Conservation (phyloP, 2,329 filamentous ascomycete genomes). For the Botrytis hyacinthi region DNA sequence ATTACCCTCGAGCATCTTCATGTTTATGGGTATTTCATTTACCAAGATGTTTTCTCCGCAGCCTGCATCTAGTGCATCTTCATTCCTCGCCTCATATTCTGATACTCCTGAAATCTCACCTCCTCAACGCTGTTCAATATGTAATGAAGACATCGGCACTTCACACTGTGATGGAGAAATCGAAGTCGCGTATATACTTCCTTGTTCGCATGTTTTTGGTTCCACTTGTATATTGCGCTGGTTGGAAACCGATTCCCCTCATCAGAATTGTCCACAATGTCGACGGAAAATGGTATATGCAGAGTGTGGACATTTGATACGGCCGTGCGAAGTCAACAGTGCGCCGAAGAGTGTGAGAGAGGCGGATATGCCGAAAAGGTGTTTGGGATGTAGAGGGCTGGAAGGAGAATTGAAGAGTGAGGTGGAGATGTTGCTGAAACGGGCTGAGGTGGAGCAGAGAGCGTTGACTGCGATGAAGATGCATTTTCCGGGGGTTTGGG, state of each 20-base stretch:
- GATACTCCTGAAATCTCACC: background rate
- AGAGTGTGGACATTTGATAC: constrained; percentile 31
- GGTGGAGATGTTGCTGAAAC: constrained; percentile 21
- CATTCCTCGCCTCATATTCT: background rate
- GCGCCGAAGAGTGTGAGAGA: constrained; percentile 23
- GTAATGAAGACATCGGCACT: constrained; percentile 22
- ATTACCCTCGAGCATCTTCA: background rate
- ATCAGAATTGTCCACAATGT: constrained; percentile 34
- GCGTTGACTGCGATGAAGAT: constrained; percentile 25
- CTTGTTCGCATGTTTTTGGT: constrained; percentile 35
- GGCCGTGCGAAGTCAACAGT: constrained; percentile 18
- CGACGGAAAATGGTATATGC: constrained; percentile 32
- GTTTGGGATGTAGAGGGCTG: constrained; percentile 29
- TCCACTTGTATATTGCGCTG: constrained; percentile 33
- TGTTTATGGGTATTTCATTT: background rate
- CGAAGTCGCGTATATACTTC: constrained; percentile 29
- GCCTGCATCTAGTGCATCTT: background rate
- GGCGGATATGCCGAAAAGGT: constrained; percentile 30
- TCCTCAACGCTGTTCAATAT: constrained; percentile 28
- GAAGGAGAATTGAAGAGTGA: constrained; percentile 21
- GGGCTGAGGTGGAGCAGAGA: constrained; percentile 22
- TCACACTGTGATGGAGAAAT: constrained; percentile 23
- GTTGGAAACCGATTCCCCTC: constrained; percentile 28
- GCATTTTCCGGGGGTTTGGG: constrained; percentile 27
- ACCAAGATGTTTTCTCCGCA: background rate